Conservation (phyloP, 129 eudicot species). For the Pulicaria dysenterica region DNA sequence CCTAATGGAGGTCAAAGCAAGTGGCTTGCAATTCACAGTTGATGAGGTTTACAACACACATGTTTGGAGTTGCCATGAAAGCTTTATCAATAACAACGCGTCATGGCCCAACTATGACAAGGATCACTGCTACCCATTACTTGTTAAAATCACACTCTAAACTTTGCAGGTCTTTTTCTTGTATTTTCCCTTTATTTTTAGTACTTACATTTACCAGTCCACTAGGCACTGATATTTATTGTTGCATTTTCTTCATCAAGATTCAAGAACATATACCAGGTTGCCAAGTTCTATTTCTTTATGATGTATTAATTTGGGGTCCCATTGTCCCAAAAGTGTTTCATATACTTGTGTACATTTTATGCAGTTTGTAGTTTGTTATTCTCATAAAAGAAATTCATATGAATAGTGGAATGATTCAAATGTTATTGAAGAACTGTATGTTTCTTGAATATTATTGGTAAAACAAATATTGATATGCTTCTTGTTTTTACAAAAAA, state of each 20-base stretch:
- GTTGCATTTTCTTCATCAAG: too few species aligned
- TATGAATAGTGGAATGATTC: too few species aligned
- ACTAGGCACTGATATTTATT: too few species aligned
- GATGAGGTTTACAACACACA: constrained; percentile 75
- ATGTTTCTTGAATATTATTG: too few species aligned
- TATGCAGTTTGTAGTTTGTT: too few species aligned
- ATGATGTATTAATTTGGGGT: neutral
- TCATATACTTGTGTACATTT: too few species aligned
- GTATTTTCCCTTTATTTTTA: neutral
- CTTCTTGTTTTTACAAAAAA: too few species aligned
- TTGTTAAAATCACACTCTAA: constrained; percentile 63
- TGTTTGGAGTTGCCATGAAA: constrained; percentile 75
- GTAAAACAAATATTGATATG: too few species aligned
- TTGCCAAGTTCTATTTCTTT: neutral
- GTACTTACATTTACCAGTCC: neutral
- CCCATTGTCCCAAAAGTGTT: too few species aligned
- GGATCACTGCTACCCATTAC: constrained; percentile 90
- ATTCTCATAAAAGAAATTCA: too few species aligned
- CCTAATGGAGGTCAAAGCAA: constrained; percentile 54
- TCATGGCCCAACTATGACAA: constrained; percentile 87
- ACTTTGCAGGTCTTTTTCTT: constrained; percentile 6
- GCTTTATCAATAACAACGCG: constrained; percentile 39
- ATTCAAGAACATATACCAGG: neutral
- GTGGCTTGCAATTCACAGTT: constrained; percentile 62
- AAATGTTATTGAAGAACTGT: too few species aligned